Base-by-base conservation (phyloP, 2,329 filamentous ascomycete species). In the Neopestalotiopsis sp. region DNA sequence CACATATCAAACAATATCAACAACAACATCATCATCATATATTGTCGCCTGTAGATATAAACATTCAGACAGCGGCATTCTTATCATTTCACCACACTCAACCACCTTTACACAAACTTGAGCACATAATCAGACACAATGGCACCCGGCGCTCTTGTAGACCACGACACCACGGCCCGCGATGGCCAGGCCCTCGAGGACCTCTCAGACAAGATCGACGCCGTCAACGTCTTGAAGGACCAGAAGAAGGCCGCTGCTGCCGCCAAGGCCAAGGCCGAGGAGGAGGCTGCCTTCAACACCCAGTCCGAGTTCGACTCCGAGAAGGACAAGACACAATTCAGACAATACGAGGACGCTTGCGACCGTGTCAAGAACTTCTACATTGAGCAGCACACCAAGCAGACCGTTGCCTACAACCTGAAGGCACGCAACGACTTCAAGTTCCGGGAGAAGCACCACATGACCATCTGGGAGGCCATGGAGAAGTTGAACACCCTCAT, bases 381-480 rank as follows among this genome's bases (percentile, higher is more conserved):
- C 87, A 86, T 85, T 69, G 93, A 90, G 77, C 89, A 91, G 77
- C 89, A 91, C 79, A 84, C 85, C 77, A 90, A 90, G 84, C 92
- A 94, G 81, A 94, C 92, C 62, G 89, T 94, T 0, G 90, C 92
- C 10, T 97, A 95, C 87, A 97, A 97, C 84, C 86, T 97, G 58
- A 89, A 90, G 71, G 93, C 92, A 14, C 92, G 94, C 67, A 90
- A 92, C 74, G 83, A 87, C 67, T 93, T 94, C 83, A 84, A 90
- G 80, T 86, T 86, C 72, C 89, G 92, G 20, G 76, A 76, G 56
- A 83, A 86, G 67, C 89, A 91, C 17, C 87, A 92, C 80, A 94
- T 97, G 92, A 92, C 91, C 71, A 87, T 97, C 79, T 97, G 94
- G 94, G 86, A 97, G 79, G 94, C 94, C 24, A 96, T 97, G 83